Conservation (phyloP, 768 basidiomycete species). For the Lentinula lateritia region DNA sequence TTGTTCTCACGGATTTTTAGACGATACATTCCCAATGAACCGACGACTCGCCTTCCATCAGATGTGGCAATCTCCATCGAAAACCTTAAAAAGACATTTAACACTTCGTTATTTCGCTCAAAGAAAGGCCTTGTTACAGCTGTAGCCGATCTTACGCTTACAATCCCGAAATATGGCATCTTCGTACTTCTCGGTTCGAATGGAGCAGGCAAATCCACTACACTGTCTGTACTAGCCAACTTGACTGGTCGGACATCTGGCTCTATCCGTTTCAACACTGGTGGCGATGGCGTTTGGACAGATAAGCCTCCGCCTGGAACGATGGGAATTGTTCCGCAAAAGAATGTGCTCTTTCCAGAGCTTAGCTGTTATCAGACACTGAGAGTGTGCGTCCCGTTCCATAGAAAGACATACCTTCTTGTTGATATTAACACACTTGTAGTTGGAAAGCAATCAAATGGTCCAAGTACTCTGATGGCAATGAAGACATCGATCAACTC, state of each 20-base stretch:
- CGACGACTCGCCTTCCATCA: slow-evolving; percentile 19
- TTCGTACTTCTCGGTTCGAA: slow-evolving; percentile 74
- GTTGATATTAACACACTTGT: neutral
- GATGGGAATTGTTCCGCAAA: slow-evolving; percentile 76
- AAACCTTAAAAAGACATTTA: slow-evolving; percentile 56
- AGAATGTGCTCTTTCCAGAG: slow-evolving; percentile 78
- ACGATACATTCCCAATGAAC: slow-evolving; percentile 11
- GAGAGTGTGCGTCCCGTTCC: slow-evolving; percentile 26
- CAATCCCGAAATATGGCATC: slow-evolving; percentile 70
- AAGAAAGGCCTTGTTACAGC: slow-evolving; percentile 51
- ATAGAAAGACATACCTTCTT: neutral
- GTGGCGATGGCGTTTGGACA: slow-evolving; percentile 36
- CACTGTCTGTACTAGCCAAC: slow-evolving; percentile 61
- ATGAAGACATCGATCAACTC: slow-evolving; percentile 60
- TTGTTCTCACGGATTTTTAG: slow-evolving; percentile 28
- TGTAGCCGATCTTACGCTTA: slow-evolving; percentile 58
- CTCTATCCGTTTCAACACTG: slow-evolving; percentile 35
- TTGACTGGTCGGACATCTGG: slow-evolving; percentile 57
- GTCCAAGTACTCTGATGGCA: slow-evolving; percentile 34
- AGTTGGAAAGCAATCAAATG: slow-evolving; percentile 67
- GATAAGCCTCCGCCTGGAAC: slow-evolving; percentile 55
- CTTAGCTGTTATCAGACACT: slow-evolving; percentile 71
- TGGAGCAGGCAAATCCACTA: slow-evolving; percentile 78
- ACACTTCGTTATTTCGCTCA: slow-evolving; percentile 39
- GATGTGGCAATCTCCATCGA: slow-evolving; percentile 57